Evolutionary conservation across 495 filamentous ascomycete genomes (phyloP).

Genomic region (Aspergillus conjunctus): DNA sequence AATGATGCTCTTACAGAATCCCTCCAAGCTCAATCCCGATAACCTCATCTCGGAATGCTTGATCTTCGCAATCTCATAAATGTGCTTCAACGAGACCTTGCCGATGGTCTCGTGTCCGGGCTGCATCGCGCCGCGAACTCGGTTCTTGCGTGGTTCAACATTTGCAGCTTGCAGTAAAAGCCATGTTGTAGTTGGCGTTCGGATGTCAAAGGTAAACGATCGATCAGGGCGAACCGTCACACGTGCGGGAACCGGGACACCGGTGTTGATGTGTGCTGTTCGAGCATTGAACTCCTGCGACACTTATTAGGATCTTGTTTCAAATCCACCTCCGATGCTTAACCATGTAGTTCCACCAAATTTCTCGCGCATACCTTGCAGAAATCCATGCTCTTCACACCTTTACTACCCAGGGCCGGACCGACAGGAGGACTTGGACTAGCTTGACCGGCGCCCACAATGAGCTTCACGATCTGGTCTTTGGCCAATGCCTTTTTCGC

Average conservation of each 20-base stretch:
- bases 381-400: constrained; percentile 99
- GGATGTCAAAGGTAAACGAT: constrained; percentile 88
- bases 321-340: background rate
- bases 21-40: constrained; percentile 76
- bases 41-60: constrained; percentile 84
- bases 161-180: constrained; percentile 84
- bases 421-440: constrained; percentile 96
- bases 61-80: constrained; percentile 97
- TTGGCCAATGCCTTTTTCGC: constrained; percentile 69
- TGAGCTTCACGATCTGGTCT: constrained; percentile 94
- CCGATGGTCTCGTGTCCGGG: constrained; percentile 81
- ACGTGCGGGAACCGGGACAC: constrained; percentile 85
- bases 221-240: constrained; percentile 93
- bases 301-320: background rate
- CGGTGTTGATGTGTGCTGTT: constrained; percentile 78
- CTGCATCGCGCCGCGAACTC: constrained; percentile 73
- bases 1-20: constrained; percentile 82
- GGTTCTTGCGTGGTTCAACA: constrained; percentile 72
- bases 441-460: constrained; percentile 96
- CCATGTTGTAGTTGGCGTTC: constrained; percentile 88
- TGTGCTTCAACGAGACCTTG: constrained; percentile 86
- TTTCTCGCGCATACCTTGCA: constrained; percentile 73
- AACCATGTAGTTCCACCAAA: background rate
- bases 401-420: constrained; percentile 94
- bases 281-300: constrained; percentile 94